Evolutionary conservation across 1,284 basidiomycete genomes (phyloP).

Genomic region (Naganishia cerealis): DNA sequence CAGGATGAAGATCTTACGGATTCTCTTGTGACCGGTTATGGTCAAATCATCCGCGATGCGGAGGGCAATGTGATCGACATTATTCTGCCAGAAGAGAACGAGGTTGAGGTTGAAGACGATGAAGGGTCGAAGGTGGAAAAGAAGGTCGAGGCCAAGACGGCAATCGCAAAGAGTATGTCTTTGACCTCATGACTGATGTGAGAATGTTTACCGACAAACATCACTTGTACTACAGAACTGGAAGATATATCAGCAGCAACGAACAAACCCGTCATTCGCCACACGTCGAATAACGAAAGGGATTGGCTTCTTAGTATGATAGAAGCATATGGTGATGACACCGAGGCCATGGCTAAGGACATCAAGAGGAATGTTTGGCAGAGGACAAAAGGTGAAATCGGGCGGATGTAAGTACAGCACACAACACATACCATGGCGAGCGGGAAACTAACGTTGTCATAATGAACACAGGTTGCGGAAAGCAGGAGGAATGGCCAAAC

Average conservation of each 20-base stretch:
- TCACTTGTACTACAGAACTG: constrained; percentile 40
- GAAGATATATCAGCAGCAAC: constrained; percentile 46
- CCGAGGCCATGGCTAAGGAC: constrained; percentile 76
- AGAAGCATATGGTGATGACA: constrained; percentile 69
- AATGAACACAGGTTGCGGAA: constrained; percentile 30
- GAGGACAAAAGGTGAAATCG: constrained; percentile 79
- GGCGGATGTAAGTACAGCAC: constrained; percentile 44
- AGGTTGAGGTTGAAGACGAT: constrained; percentile 49
- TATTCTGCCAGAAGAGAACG: constrained; percentile 64
- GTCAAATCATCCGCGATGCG: constrained; percentile 79
- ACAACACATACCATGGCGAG: not conserved
- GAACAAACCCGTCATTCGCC: constrained; percentile 59
- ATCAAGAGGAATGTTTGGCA: constrained; percentile 78
- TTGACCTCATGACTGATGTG: not conserved
- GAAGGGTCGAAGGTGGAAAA: constrained; percentile 44
- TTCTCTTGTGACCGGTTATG: constrained; percentile 61
- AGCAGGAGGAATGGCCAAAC: constrained; percentile 32
- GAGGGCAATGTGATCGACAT: constrained; percentile 76
- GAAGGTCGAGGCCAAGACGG: constrained; percentile 51
- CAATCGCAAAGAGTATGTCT: constrained; percentile 53
- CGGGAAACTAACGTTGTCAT: not conserved
- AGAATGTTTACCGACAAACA: not conserved
- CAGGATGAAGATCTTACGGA: constrained; percentile 28
- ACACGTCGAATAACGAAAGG: constrained; percentile 69
- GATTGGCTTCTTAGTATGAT: constrained; percentile 70